A percentile compares a stretch with the other conserved stretches of the same genome.
Conservation (phyloP, 2,329 filamentous ascomycete genomes). For the Colletotrichum aenigma region DNA sequence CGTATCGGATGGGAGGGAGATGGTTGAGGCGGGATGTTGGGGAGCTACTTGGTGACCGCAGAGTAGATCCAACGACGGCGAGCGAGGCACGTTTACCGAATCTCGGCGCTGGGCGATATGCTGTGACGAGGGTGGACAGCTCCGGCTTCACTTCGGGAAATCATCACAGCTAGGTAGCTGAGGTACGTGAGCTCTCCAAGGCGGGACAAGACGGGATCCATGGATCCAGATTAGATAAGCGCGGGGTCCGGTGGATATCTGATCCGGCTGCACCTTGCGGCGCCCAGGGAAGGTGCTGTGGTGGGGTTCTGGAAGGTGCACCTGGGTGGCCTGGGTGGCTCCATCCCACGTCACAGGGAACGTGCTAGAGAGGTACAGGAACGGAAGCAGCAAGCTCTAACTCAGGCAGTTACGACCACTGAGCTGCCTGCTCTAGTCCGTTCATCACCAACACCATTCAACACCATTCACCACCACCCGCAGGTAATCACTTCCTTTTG, state of each 20-base stretch:
- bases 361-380: slow-evolving; percentile 7
- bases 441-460: background rate
- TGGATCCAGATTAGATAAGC: background rate
- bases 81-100: slow-evolving; percentile 5
- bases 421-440: slow-evolving; percentile 6
- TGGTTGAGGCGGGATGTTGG: background rate
- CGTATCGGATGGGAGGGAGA: background rate
- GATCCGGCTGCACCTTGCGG: background rate
- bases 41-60: background rate
- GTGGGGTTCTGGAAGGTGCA: background rate
- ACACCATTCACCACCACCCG: background rate
- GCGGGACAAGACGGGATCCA: background rate
- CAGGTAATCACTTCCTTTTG: background rate
- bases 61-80: background rate
- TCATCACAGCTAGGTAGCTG: slow-evolving; percentile 4
- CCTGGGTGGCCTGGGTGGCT: background rate
- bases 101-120: background rate
- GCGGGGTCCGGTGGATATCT: background rate
- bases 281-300: background rate
- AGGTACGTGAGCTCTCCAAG: background rate
- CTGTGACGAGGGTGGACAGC: background rate
- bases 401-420: slow-evolving; percentile 11
- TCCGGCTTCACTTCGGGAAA: slow-evolving; percentile 19
- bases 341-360: slow-evolving; percentile 18
- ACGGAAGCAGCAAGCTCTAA: slow-evolving; percentile 12